Base-by-base conservation (phyloP, 139 green algal genomes). In the Zygnema circumcarinatum region DNA sequence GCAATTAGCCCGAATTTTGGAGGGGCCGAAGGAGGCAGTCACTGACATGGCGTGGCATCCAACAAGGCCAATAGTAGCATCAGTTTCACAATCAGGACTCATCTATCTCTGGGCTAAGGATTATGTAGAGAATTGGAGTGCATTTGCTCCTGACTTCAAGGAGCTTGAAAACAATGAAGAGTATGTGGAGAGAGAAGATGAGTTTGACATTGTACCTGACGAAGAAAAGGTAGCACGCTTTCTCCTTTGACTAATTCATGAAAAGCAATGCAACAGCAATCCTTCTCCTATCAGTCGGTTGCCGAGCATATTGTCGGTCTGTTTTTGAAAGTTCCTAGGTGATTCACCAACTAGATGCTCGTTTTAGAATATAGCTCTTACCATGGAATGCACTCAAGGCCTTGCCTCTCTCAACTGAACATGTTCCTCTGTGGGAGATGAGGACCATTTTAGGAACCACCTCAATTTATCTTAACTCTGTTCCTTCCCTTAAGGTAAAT, bases 121-220 rank as follows among this genome's bases (percentile, higher is more conserved):
- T 0, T 95, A 96, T 73, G 84, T 86, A 0, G 96, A 99, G 87
- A 96, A 97, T 83, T 99, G 96, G 96, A 95, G 87, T 75, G 95
- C 94, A 25, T 99, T 99, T 87, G 96, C 96, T 0, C 96, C 96
- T 1, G 96, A 97, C 75, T 99, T 98, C 88, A 87, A 94, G 67
- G 95, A 98, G 92, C 92, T 98, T n/a, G 87, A 95, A 25, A 93
- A 96, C 40, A 98, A 97, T 90, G 81, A 93, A 52, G 96, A 98
- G 92, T 98, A 98, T 54, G 91, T 96, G 38, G 96, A 98, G 89
- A 80, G 86, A 1, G 96, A 98, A 81, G 96, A 98, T 81, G 96
- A 98, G 91, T 98, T 98, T 76, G 96, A 98, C 87, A 73, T 93
- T 68, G 94, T 84, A 21, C 88, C 40, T 16, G 74, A 84, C 11